Conservation (phyloP, 106 monocot genomes). For the Allium cepa region DNA sequence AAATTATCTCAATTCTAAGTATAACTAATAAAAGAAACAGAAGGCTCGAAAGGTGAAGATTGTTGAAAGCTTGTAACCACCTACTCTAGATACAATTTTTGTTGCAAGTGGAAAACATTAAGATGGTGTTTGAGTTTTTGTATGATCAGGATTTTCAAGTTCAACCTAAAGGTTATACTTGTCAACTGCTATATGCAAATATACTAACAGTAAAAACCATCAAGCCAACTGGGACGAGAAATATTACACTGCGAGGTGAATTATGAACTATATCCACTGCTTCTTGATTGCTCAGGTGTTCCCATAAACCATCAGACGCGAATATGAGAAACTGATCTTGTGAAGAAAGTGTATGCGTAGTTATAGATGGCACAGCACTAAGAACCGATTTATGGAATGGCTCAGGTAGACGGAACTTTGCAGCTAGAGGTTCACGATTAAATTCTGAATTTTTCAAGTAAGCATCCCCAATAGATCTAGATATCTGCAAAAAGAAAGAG, state of each 20-base stretch:
- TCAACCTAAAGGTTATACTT: too few relatives aligned
- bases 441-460: constrained; percentile 71
- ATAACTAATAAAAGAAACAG: too few relatives aligned
- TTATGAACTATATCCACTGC: constrained; percentile 54
- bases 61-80: too few relatives aligned
- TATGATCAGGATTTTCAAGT: too few relatives aligned
- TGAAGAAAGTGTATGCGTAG: constrained; percentile 36
- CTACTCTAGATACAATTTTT: too few relatives aligned
- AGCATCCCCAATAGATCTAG: constrained; percentile 73
- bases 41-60: too few relatives aligned
- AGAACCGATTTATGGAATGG: constrained; percentile 52
- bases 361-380: constrained; percentile 58
- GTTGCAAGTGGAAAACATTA: too few relatives aligned
- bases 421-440: constrained; percentile 48
- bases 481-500: constrained; percentile 30
- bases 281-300: constrained; percentile 62
- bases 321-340: constrained; percentile 74
- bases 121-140: too few relatives aligned
- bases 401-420: constrained; percentile 36
- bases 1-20: too few relatives aligned
- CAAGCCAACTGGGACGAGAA: too few relatives aligned
- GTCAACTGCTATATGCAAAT: too few relatives aligned
- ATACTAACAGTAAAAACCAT: too few relatives aligned
- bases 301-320: constrained; percentile 85
- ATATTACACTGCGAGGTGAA: constrained; percentile 46